Evolutionary conservation across 306 rosid genomes (phyloP), one percentile per base, ranked within the genome.

Genomic region (Trifolium repens): DNA sequence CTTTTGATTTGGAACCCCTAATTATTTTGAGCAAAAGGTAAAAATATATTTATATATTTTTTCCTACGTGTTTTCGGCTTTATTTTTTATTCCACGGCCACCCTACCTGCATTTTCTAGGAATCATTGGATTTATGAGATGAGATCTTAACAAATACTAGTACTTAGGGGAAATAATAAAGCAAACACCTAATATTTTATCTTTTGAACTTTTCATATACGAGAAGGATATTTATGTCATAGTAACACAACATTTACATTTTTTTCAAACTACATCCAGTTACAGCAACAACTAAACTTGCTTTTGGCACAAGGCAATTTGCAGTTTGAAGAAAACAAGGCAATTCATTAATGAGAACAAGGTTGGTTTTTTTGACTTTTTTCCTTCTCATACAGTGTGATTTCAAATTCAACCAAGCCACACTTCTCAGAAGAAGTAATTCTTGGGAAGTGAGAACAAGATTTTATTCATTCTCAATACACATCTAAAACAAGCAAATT

Each of bases 381-480:
- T 69, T 17, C 55, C 57, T 26, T 59, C 55, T 15, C 7, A 26
- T 32, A 12, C 22, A 47, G 11, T 7, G 63, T 39, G 49, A 57
- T 16, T 67, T 67, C 74, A 55, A 16, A 27, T 16, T 7, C 39
- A 67, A 27, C 30, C 44, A 67, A 12, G 37, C 17, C 75, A 46
- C 54, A 59, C 24, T 19, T 34, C 53, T 57, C 43, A 3, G 46
- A 53, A 34, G 22, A 59, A 61, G 57, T 61, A 22, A 60, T 16
- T 60, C 9, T 69, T 58, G 24, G 47, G 8, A 40, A 72, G 43
- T 53, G 71, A 62, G 50, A 78, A n/a, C 65, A 70, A 10, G 26
- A 49, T 70, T 78, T 61, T 78, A 22, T 53, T 57, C 13, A 27
- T 17, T 63, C 22, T 71, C 67, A 16, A 14, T 39, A 19, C 15